These are phyloP conservation scores for Pseudogymnoascus sp. DNA, from an alignment of 2,329 filamentous ascomycete genomes.

Conservation along the genomic window DNA sequence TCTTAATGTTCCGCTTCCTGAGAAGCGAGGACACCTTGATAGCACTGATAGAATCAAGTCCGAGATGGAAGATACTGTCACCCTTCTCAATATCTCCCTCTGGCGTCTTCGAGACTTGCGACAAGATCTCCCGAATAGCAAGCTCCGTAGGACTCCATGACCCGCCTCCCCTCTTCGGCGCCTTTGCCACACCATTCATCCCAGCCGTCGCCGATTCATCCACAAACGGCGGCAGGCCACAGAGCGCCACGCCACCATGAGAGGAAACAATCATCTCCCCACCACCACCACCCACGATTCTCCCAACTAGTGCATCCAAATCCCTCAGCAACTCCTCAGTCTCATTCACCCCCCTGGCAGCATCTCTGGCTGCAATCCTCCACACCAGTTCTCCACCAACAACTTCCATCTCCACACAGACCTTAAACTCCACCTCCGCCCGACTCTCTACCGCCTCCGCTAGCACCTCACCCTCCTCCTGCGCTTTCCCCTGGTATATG, in stretches of 20 bases:
- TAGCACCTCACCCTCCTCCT: constrained; percentile 13
- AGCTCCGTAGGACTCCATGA: constrained; percentile 33
- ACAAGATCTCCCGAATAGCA: constrained; percentile 40
- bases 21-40: constrained; percentile 72
- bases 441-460: constrained; percentile 36
- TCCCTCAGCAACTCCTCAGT: constrained; percentile 46
- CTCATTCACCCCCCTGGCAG: constrained; percentile 41
- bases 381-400: constrained; percentile 51
- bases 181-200: not conserved
- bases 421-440: constrained; percentile 69
- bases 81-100: constrained; percentile 47
- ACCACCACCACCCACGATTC: constrained; percentile 45
- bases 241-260: constrained; percentile 51
- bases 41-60: constrained; percentile 81
- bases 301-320: constrained; percentile 52
- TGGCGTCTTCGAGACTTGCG: constrained; percentile 52
- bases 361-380: constrained; percentile 63
- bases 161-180: constrained; percentile 4
- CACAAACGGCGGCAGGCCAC: constrained; percentile 48
- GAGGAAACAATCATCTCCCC: constrained; percentile 48
- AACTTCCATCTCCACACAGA: constrained; percentile 75
- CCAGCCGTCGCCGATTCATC: not conserved
- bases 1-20: constrained; percentile 49
- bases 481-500: constrained; percentile 49
- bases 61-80: constrained; percentile 68